Evolutionary conservation across 345 rosid species (phyloP), one percentile per base, ranked within the genome.

Genomic region (Aquilaria sinensis): DNA sequence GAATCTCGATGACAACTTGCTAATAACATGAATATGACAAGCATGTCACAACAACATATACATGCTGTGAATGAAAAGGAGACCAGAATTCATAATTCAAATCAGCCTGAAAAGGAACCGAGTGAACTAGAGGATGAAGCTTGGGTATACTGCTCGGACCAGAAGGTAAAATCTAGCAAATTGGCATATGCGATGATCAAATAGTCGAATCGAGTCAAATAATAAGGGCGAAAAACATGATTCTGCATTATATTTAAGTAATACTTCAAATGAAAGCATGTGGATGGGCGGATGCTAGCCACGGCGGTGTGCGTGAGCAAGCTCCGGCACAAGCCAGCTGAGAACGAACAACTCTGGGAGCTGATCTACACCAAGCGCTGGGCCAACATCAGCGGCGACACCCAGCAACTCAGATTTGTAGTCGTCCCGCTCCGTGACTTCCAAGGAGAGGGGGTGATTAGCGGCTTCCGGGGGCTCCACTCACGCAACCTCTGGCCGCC

Each of bases 311-410:
- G 96, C 61, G 97, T 94, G 14, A 85, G 77, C 83, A 88, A 70
- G 83, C 83, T 80, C 64, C 88, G 97, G 97, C 77, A 81, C 65
- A 65, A 70, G 64, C 90, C 99, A 1, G 76, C 81, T 10, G 81
- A 81, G 67, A 96, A 94, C 70, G 99, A 94, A 80, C 85, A 97
- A 57, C 86, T 94, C 1, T 94, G 96, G 97, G 97, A 94, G 85
- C 83, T 88, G 83, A 88, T 94, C 83, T 94, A 97, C 72, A 90
- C 96, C 29, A 77, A 78, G 53, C 99, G 88, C 93, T 84, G 83
- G 84, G 84, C 84, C 16, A 83, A 86, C 72, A 74, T 86, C 50
- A 96, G 97, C 8, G 86, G 88, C 53, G 78, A 83, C 10, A 71
- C 54, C n/a, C 76, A 76, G 51, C 93, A 90, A 79, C 93, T 90